phyloP scores from a whole-genome alignment of 106 monocot species.

The Iris macrosiphon region DNA sequence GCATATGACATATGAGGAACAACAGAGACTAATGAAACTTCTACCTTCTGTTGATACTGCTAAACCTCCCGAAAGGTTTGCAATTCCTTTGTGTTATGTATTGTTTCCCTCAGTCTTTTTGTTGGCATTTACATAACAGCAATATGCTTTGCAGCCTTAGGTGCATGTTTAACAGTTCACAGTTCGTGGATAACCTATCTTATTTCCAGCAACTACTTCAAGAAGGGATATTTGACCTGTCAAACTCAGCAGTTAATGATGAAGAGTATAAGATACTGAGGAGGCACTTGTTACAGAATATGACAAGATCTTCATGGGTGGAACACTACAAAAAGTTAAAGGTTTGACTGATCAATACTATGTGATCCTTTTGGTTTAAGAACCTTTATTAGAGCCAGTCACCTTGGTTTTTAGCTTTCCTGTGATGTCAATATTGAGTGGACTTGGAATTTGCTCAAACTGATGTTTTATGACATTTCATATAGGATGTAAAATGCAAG shows the following conservation, averaged over 20 bases:
- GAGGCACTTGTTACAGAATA: constrained; percentile 45
- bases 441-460: neutral
- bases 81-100: neutral
- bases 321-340: constrained; percentile 43
- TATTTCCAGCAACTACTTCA: constrained; percentile 55
- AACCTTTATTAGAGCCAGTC: neutral
- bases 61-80: constrained; percentile 54
- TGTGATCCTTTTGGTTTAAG: neutral
- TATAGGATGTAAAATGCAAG: constrained; percentile 43
- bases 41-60: constrained; percentile 58
- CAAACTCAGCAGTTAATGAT: constrained; percentile 17
- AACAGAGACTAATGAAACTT: constrained; percentile 49
- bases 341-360: constrained; percentile 26
- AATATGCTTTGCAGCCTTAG: constrained; percentile 58
- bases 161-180: constrained; percentile 53
- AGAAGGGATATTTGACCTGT: constrained; percentile 53
- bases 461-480: constrained; percentile 7
- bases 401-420: neutral
- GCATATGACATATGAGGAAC: constrained; percentile 57
- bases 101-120: neutral
- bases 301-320: constrained; percentile 49
- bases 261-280: constrained; percentile 45
- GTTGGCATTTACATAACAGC: neutral
- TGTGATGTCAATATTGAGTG: neutral
- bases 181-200: constrained; percentile 51